Evolutionary conservation across 73 alveolate species (phyloP).

Genomic region (Uronychia setigera): DNA sequence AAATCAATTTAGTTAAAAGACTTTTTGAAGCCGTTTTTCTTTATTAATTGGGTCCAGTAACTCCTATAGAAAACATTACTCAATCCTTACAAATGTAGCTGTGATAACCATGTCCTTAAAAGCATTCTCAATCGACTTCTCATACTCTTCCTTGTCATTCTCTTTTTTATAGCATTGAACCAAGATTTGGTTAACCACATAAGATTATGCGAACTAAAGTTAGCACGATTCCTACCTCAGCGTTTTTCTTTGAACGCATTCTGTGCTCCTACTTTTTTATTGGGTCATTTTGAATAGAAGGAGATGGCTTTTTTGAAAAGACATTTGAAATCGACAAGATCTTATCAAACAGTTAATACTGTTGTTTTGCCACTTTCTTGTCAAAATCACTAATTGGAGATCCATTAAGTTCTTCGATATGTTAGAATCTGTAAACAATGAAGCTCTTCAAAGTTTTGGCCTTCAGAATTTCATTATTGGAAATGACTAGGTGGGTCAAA

Average conservation of each 20-base stretch:
- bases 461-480: constrained; percentile 76
- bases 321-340: constrained; percentile 60
- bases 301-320: constrained; percentile 36
- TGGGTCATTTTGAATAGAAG: constrained; percentile 1
- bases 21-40: too few species aligned
- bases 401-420: constrained; percentile 77
- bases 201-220: too few species aligned
- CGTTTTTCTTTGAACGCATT: background rate
- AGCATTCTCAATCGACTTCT: too few species aligned
- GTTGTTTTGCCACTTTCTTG: constrained; percentile 68
- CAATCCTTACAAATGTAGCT: too few species aligned
- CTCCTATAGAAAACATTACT: too few species aligned
- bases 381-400: constrained; percentile 75
- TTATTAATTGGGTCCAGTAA: too few species aligned
- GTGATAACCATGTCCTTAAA: too few species aligned
- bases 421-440: constrained; percentile 88
- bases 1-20: too few species aligned
- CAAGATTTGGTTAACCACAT: too few species aligned
- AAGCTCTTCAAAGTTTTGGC: constrained; percentile 73
- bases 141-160: too few species aligned
- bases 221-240: too few species aligned
- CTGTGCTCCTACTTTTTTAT: constrained; percentile 6
- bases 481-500: constrained; percentile 48
- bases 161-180: too few species aligned
- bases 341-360: constrained; percentile 73